Base-by-base conservation (phyloP, 257 asterid species). In the Knoxia roxburghii region DNA sequence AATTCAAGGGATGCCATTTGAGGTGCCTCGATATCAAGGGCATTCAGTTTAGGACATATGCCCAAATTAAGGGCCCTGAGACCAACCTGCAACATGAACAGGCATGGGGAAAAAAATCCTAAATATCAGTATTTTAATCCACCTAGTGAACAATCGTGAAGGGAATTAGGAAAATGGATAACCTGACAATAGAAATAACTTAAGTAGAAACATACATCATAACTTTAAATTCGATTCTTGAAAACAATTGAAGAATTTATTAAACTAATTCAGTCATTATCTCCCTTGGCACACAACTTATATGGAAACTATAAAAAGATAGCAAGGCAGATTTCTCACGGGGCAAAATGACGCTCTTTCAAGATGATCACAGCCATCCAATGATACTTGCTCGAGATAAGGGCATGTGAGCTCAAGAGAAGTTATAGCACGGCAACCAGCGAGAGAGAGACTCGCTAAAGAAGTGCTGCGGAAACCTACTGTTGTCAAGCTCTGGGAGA, bases 321-420 rank as follows among this genome's bases (percentile, higher is more conserved):
- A 69, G 48, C 3, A 12, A 30, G 15, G 17, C 29, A 51, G 39
- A 54, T 26, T 61, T 64, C 97, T 89, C 84, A 94, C 99, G 50
- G 95, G 95, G 68, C 79, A 79, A 81, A 94, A 85, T 49, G 96
- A 87, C 64, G 98, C 99, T 64, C 70, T 76, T 83, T 90, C 95
- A 72, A 94, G 99, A 82, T 88, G 99, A 77, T 94, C 99, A 52
- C 99, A 94, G 65, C 96, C 98, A 83, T 89, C 97, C 56, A 94
- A 79, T 15, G 99, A 85, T 48, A 90, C 88, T 73, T 85, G 77
- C 81, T 94, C 96, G 5, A 94, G 99, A 74, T 62, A 77, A 61
- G 96, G 90, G 79, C 99, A 94, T 72, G 40, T 77, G 65, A 94
- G 89, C 69, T 84, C 91, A 68, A 94, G 95, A 78, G 83, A 78